Percentiles rank a stretch among this genome's conserved stretches.
These are phyloP conservation scores for Secale cereale DNA, from an alignment of 176 grass and related monocot genomes.

Conservation along the genomic window DNA sequence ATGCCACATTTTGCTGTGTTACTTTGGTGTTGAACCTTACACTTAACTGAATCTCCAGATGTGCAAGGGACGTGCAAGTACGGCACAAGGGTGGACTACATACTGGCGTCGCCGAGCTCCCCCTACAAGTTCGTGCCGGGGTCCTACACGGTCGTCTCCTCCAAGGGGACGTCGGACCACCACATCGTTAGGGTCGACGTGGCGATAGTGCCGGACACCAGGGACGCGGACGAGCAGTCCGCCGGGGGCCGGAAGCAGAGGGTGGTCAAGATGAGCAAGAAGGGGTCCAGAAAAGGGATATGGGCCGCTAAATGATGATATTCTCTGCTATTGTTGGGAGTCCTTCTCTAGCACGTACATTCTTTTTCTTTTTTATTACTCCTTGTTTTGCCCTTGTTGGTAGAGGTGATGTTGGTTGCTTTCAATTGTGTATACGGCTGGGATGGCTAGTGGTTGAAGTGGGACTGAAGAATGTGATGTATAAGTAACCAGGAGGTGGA, in stretches of 20 bases:
- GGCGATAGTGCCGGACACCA: conserved; percentile 12
- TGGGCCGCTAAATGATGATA: conserved; percentile 33
- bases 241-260: conserved; percentile 21
- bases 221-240: conserved; percentile 3
- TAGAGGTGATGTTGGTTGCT: conserved; percentile 29
- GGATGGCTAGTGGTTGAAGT: conserved; percentile 14
- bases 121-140: conserved; percentile 76
- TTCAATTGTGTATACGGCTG: conserved; percentile 37
- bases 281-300: conserved; percentile 53
- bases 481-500: neutral
- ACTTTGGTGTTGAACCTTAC: neutral
- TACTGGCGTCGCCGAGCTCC: conserved; percentile 69
- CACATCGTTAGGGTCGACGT: conserved; percentile 86
- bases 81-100: conserved; percentile 91
- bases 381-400: neutral
- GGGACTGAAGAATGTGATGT: conserved; percentile 32
- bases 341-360: neutral
- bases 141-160: conserved; percentile 79
- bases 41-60: conserved; percentile 34
- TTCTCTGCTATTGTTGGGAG: neutral
- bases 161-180: conserved; percentile 84
- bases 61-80: conserved; percentile 98
- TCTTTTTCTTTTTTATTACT: neutral
- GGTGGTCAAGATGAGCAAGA: conserved; percentile 59
- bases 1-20: neutral